A percentile compares a stretch with the other conserved stretches of the same genome.
phyloP scores from a whole-genome alignment of 208 protist genomes.

The Acanthamoeba culbertsoni region DNA sequence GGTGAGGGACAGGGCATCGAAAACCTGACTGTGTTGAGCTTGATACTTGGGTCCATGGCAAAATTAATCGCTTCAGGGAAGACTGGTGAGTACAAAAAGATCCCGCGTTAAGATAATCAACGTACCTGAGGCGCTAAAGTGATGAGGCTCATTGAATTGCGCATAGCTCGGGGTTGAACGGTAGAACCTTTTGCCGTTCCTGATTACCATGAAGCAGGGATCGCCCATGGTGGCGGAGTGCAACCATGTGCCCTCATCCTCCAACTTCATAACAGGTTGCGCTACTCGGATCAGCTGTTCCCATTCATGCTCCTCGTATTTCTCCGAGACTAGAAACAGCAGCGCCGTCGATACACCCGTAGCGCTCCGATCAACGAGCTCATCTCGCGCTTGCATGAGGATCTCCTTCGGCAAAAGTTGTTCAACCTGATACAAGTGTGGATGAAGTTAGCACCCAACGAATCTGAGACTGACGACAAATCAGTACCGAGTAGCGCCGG shows the following conservation, averaged over 20 bases:
- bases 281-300: background rate
- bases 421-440: background rate
- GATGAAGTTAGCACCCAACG: background rate
- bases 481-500: background rate
- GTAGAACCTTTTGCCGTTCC: background rate
- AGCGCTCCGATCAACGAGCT: background rate
- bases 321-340: background rate
- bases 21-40: slow-evolving; percentile 1
- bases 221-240: background rate
- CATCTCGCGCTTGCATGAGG: background rate
- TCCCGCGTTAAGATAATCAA: background rate
- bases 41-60: slow-evolving; percentile 20
- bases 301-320: background rate
- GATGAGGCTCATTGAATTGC: background rate
- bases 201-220: slow-evolving; percentile 6
- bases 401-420: background rate
- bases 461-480: background rate
- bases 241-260: background rate
- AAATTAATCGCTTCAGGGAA: background rate
- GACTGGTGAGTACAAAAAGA: background rate
- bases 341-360: background rate
- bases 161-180: slow-evolving; percentile 3
- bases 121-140: background rate
- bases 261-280: background rate
- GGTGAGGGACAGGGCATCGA: background rate